These are phyloP conservation scores for Ascoidea rubescens DNA, from an alignment of 805 yeast species.

Conservation along the genomic window DNA sequence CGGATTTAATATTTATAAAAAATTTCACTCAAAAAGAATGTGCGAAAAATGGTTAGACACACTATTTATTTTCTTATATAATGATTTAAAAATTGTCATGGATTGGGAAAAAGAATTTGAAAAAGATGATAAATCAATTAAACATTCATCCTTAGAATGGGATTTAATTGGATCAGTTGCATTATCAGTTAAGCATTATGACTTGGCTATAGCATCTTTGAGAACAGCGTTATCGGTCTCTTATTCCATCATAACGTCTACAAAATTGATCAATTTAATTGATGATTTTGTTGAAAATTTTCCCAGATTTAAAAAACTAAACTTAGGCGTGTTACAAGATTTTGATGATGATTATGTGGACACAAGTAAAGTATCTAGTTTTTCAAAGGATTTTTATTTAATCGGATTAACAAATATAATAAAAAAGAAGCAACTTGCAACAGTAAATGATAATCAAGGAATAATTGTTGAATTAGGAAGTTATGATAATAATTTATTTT, in stretches of 20 bases:
- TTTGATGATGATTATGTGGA: slow-evolving; percentile 2
- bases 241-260: slow-evolving; percentile 49
- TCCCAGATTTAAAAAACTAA: slow-evolving; percentile 14
- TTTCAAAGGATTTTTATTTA: slow-evolving; percentile 7
- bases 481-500: slow-evolving; percentile 14
- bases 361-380: not conserved
- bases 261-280: slow-evolving; percentile 32
- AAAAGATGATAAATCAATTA: slow-evolving; percentile 16
- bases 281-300: slow-evolving; percentile 18
- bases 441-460: slow-evolving; percentile 10
- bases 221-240: slow-evolving; percentile 39
- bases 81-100: slow-evolving; percentile 20
- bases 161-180: slow-evolving; percentile 50
- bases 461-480: slow-evolving; percentile 8
- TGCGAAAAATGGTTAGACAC: slow-evolving; percentile 71
- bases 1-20: not conserved
- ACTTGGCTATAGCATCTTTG: slow-evolving; percentile 36
- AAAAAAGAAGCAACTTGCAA: not conserved
- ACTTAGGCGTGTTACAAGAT: slow-evolving; percentile 10
- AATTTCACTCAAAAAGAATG: slow-evolving; percentile 31
- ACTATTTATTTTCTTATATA: slow-evolving; percentile 20
- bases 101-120: slow-evolving; percentile 15
- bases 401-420: slow-evolving; percentile 13
- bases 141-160: slow-evolving; percentile 62
- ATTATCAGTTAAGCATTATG: slow-evolving; percentile 31